A percentile compares a stretch with the other conserved stretches of the same genome.
These are phyloP conservation scores for Malus domestica DNA, from an alignment of 306 rosid genomes.

Conservation along the genomic window DNA sequence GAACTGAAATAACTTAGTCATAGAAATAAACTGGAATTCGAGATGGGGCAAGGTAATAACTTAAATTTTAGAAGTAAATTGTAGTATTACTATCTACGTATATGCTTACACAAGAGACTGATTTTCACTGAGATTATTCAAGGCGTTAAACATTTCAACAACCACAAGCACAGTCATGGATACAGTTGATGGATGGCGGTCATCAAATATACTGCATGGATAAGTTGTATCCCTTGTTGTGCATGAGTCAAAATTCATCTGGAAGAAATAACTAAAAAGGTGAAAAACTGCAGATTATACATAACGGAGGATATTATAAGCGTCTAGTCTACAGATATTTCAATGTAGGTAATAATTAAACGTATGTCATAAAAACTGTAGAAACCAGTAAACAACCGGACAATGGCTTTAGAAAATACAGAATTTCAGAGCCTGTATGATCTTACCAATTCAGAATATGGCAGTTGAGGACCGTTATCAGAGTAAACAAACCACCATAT, in stretches of 20 bases:
- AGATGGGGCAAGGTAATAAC: background rate
- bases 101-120: constrained; percentile 92
- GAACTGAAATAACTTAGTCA: background rate
- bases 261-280: constrained; percentile 3
- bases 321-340: background rate
- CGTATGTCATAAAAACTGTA: background rate
- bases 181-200: constrained; percentile 92
- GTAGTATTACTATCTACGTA: background rate
- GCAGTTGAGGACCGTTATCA: constrained; percentile 82
- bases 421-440: constrained; percentile 1
- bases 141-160: constrained; percentile 97
- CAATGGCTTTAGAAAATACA: background rate
- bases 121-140: constrained; percentile 96
- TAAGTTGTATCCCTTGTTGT: constrained; percentile 76
- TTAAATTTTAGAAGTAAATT: background rate
- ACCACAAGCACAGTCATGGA: constrained; percentile 98
- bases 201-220: constrained; percentile 91
- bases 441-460: constrained; percentile 80
- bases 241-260: constrained; percentile 91
- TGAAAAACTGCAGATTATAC: background rate
- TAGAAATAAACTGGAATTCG: background rate
- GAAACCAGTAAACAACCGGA: background rate
- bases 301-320: background rate
- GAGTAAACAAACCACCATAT: constrained; percentile 97
- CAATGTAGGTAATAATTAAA: background rate